A percentile compares a stretch with the other conserved stretches of the same genome.
Evolutionary conservation across 352 stramenopile genomes (phyloP).

Genomic region (Blastocystis sp.): DNA sequence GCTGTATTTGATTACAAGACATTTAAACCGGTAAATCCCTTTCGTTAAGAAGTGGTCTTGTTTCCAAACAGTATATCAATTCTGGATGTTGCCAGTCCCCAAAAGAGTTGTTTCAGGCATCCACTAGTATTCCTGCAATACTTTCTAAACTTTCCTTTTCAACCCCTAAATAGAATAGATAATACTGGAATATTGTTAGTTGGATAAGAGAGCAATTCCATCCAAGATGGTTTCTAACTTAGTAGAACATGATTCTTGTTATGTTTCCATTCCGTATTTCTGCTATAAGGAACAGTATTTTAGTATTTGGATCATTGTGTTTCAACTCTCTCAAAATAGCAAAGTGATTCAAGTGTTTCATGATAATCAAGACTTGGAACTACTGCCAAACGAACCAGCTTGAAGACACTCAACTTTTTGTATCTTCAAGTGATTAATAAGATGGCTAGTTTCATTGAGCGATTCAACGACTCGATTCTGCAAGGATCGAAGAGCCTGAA

Average conservation of each 20-base stretch:
- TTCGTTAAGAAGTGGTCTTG: neutral
- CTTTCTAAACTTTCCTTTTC: too few species aligned
- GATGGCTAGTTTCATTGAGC: neutral
- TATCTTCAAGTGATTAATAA: neutral
- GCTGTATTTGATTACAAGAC: slow-evolving; percentile 18
- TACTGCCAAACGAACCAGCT: too few species aligned
- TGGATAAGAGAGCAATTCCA: too few species aligned
- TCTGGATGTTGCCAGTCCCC: too few species aligned
- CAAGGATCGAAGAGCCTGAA: slow-evolving; percentile 31
- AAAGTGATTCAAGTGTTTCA: slow-evolving; percentile 11
- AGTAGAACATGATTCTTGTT: too few species aligned
- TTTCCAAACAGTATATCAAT: neutral
- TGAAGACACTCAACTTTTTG: slow-evolving; percentile 1
- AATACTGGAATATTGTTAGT: too few species aligned
- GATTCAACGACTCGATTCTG: slow-evolving; percentile 9
- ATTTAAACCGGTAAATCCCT: neutral
- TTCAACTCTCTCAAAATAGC: neutral
- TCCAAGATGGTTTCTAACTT: too few species aligned
- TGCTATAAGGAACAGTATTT: too few species aligned
- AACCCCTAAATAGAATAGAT: too few species aligned
- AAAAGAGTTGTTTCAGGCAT: too few species aligned
- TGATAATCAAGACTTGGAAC: neutral
- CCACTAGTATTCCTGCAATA: too few species aligned
- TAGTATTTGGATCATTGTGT: neutral
- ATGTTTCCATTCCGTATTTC: too few species aligned